Conservation (phyloP, 1,284 basidiomycete species). For the Malassezia yamatoensis region DNA sequence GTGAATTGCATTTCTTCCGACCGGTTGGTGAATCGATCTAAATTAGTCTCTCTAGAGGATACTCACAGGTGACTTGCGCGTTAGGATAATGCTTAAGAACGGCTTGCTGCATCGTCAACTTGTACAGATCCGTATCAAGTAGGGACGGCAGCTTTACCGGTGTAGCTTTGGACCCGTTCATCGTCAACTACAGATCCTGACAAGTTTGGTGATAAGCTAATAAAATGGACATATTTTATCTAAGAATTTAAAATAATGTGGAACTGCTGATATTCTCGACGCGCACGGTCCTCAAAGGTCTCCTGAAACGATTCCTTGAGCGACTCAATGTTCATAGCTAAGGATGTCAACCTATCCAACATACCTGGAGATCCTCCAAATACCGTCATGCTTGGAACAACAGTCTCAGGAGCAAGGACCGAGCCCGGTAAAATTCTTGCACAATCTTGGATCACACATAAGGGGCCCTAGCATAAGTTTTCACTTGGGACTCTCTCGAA, state of each 20-base stretch:
- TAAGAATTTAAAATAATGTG: no score
- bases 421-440: constrained; percentile 76
- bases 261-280: constrained; percentile 56
- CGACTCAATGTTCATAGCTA: constrained; percentile 69
- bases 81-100: constrained; percentile 70
- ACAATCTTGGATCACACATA: constrained; percentile 91
- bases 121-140: constrained; percentile 93
- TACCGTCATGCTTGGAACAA: constrained; percentile 74
- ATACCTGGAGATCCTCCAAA: constrained; percentile 82
- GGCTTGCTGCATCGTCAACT: constrained; percentile 97
- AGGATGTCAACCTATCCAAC: constrained; percentile 15
- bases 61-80: constrained; percentile 50
- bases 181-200: not conserved
- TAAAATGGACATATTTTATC: no score
- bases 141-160: constrained; percentile 53
- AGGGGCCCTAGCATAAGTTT: constrained; percentile 61
- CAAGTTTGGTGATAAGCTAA: no score
- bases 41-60: not conserved
- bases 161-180: not conserved
- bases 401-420: constrained; percentile 80
- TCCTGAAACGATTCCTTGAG: constrained; percentile 83
- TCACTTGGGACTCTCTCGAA: not conserved
- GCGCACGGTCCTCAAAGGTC: constrained; percentile 64
- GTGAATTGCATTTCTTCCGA: constrained; percentile 64
- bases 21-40: constrained; percentile 73